Percentiles rank a stretch among this genome's conserved stretches.
Conservation (phyloP, 1,284 basidiomycete genomes). For the Limonomyces culmigenus region DNA sequence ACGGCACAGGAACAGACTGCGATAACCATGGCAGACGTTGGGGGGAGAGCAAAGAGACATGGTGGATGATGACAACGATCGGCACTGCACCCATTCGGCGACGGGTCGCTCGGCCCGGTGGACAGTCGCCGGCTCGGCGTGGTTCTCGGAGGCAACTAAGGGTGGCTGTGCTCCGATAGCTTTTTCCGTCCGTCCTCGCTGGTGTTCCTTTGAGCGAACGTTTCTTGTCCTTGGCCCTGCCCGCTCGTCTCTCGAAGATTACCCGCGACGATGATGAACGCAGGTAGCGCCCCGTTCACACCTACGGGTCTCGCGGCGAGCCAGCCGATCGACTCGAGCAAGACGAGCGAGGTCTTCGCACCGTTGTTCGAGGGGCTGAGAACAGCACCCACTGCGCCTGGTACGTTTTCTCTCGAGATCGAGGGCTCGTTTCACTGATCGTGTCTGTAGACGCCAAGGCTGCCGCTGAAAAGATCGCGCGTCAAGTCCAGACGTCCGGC, state of each 20-base stretch:
- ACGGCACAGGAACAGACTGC: no score
- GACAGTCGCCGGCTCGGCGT: no score
- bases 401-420: no score
- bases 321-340: slow-evolving; percentile 32
- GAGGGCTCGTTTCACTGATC: slow-evolving; percentile 2
- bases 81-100: no score
- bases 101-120: no score
- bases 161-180: no score
- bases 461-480: slow-evolving; percentile 60
- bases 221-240: background rate
- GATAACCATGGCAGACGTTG: no score
- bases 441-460: slow-evolving; percentile 50
- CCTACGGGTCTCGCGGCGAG: background rate
- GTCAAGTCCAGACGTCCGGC: slow-evolving; percentile 49
- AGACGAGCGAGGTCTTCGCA: slow-evolving; percentile 26
- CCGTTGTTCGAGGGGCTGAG: slow-evolving; percentile 44
- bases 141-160: no score
- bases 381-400: slow-evolving; percentile 57
- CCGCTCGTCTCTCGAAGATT: background rate
- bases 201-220: background rate
- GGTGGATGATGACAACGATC: no score
- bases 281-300: background rate
- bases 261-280: background rate
- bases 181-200: background rate
- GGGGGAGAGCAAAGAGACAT: no score